Evolutionary conservation across 257 asterid species (phyloP).

Genomic region (Parsonsia alboflavescens): DNA sequence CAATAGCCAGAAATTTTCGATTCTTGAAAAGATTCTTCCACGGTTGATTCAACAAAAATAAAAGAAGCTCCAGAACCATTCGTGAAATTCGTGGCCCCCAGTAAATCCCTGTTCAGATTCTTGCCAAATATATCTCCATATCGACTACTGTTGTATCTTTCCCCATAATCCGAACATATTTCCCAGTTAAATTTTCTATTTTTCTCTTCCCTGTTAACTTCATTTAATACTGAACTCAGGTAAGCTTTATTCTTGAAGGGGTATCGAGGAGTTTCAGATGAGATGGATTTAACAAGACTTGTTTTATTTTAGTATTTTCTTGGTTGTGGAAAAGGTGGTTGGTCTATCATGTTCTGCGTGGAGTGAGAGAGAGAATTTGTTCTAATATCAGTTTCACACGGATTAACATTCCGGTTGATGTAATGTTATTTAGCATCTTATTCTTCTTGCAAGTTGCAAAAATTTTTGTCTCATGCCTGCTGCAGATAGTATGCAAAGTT

Average conservation of each 20-base stretch:
- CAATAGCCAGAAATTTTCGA: conserved; percentile 13
- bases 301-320: too few relatives aligned
- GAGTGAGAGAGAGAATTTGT: background rate
- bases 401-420: background rate
- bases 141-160: conserved; percentile 21
- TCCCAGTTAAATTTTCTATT: conserved; percentile 13
- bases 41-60: conserved; percentile 4
- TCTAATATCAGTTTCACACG: background rate
- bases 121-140: conserved; percentile 21
- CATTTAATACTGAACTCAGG: background rate
- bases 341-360: background rate
- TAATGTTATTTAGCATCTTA: background rate
- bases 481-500: background rate
- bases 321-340: background rate
- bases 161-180: background rate
- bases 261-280: conserved; percentile 22
- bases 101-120: conserved; percentile 29
- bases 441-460: background rate
- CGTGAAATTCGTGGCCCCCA: conserved; percentile 51
- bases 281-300: conserved; percentile 3
- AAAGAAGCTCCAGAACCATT: conserved; percentile 33
- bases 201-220: conserved; percentile 12
- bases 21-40: conserved; percentile 3
- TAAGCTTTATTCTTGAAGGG: background rate
- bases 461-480: background rate